Evolutionary conservation across 306 rosid genomes (phyloP), one percentile per base, ranked within the genome.

Genomic region (Gastrolobium villosum): DNA sequence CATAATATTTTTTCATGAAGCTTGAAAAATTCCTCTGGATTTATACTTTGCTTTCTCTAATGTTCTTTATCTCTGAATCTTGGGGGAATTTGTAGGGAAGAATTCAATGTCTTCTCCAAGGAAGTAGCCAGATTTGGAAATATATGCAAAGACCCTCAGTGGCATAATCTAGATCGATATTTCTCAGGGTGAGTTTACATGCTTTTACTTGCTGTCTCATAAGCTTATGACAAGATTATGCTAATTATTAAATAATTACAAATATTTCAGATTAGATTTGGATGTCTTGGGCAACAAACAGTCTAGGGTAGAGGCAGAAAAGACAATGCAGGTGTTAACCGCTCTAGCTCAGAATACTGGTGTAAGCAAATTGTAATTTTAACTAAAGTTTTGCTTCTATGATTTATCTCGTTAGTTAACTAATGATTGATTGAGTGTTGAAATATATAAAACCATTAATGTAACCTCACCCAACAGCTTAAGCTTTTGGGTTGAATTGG

Each of bases 121-220:
- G 99, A 96, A 86, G 91, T 96, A 60, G 78, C 84, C 54, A 87
- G 98, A 81, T 96, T 96, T 74, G 99, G 98, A 67, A 78, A 96
- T 60, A 66, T 53, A 32, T 96, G 98, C 78, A 91, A 91, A 80
- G 90, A 89, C 68, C 90, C 93, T 69, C 93, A 81, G 70, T 96
- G 94, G 97, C 98, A 93, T 87, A 87, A 83, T 70, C 85, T 96
- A 13, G 91, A 84, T 64, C 86, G 87, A 57, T 87, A 77, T 84
- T 96, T 96, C 75, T 78, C 88, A 57, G 72, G 87, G 99, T 96
- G 88, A 55, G 85, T 57, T 81, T 59, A 6, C 11, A 43, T 78
- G 13, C 41, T 57, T 75, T 63, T n/a, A 13, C 40, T n/a, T 59
- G 64, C 68, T 39, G 60, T 3, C 8, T 46, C 70, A 13, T 66